Evolutionary conservation across 1,284 basidiomycete species (phyloP).

Genomic region (Lentinula novae-zelandiae): DNA sequence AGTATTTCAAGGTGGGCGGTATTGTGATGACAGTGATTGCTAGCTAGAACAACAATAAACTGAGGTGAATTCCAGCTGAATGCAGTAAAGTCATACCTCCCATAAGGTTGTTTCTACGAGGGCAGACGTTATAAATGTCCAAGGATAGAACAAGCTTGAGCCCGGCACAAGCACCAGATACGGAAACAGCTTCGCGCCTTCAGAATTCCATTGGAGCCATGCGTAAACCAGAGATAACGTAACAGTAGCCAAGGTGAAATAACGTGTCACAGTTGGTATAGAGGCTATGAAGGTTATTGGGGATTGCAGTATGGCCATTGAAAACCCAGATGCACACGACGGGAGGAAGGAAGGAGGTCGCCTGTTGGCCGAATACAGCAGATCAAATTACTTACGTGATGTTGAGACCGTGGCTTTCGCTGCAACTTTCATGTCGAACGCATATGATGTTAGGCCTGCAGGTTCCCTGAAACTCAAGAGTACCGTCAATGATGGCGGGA

Average conservation of each 20-base stretch:
- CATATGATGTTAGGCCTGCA: constrained; percentile 79
- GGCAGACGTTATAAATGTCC: constrained; percentile 86
- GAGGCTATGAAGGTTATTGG: constrained; percentile 65
- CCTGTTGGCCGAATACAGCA: background rate
- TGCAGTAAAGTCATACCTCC: constrained; percentile 57
- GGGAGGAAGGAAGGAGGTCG: constrained; percentile 8
- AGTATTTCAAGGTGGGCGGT: constrained; percentile 81
- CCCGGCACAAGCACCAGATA: constrained; percentile 89
- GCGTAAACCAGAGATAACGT: constrained; percentile 61
- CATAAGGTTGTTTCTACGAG: constrained; percentile 83
- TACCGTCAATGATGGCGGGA: constrained; percentile 69
- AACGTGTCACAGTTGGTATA: constrained; percentile 77
- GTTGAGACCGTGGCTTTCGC: constrained; percentile 15
- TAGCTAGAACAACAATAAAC: constrained; percentile 46
- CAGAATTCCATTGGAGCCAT: constrained; percentile 55
- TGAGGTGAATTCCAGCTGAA: background rate
- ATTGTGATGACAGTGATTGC: constrained; percentile 75
- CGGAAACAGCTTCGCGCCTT: constrained; percentile 40
- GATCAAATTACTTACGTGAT: constrained; percentile 9
- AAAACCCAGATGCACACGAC: constrained; percentile 6
- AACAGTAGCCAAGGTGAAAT: constrained; percentile 69
- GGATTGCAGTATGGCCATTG: constrained; percentile 72
- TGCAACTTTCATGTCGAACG: constrained; percentile 57
- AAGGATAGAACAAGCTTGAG: constrained; percentile 82
- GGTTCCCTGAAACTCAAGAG: constrained; percentile 91